Percentiles rank a stretch among this genome's conserved stretches.
Evolutionary conservation across 179 eudicot genomes (phyloP).

Genomic region (Spinacia oleracea): DNA sequence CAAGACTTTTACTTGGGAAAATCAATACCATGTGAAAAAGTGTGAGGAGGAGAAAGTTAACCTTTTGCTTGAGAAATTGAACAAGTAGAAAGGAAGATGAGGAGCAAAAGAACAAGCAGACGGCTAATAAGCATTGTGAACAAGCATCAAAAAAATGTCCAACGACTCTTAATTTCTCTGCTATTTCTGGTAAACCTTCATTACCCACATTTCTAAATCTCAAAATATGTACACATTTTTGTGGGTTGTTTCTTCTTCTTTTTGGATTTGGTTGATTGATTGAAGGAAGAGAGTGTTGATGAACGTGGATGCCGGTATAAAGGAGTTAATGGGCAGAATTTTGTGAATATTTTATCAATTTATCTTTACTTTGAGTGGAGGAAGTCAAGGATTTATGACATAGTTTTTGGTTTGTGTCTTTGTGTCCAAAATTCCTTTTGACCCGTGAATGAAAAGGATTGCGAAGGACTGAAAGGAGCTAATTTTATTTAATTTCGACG

Average conservation of each 20-base stretch:
- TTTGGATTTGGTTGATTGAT: background rate
- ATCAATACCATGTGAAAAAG: background rate
- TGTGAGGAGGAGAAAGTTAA: background rate
- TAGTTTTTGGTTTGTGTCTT: background rate
- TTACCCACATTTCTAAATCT: background rate
- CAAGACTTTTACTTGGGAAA: background rate
- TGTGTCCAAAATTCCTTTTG: slow-evolving; percentile 16
- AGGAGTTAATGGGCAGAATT: background rate
- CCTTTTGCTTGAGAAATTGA: slow-evolving; percentile 12
- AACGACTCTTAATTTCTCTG: background rate
- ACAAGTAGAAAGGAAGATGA: slow-evolving; percentile 7
- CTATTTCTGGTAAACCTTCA: background rate
- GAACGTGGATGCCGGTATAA: slow-evolving; percentile 15
- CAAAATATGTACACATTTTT: background rate
- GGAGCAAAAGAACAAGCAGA: background rate
- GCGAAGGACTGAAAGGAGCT: background rate
- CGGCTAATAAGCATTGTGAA: background rate
- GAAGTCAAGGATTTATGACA: slow-evolving; percentile 8
- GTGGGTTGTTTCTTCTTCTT: background rate
- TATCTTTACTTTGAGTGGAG: background rate
- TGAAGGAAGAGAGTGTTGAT: background rate
- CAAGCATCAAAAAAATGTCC: slow-evolving; percentile 5
- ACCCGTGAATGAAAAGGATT: slow-evolving; percentile 19
- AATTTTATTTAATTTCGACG: slow-evolving; percentile 12
- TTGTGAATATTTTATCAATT: no score